phyloP scores from a whole-genome alignment of 441 rosid genomes.

The Dalechampia spathulata region DNA sequence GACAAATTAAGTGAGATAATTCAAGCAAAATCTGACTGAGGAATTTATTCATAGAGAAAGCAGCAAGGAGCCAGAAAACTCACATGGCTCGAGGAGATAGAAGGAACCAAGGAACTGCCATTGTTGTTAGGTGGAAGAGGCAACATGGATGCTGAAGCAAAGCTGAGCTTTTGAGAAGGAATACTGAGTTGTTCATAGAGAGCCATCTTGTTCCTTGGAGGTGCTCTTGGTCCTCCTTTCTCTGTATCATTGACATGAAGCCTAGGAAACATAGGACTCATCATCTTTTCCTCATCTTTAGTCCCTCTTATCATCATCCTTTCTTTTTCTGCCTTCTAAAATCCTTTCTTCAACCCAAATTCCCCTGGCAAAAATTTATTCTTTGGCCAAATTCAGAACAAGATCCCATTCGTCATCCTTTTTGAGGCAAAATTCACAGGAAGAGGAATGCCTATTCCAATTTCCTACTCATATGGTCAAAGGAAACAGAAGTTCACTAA shows the following conservation, averaged over 20 bases:
- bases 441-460: background rate
- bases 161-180: slow-evolving; percentile 62
- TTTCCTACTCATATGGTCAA: slow-evolving; percentile 8
- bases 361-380: slow-evolving; percentile 4
- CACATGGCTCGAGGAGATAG: slow-evolving; percentile 49
- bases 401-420: slow-evolving; percentile 17
- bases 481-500: slow-evolving; percentile 5
- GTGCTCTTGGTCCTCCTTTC: slow-evolving; percentile 88
- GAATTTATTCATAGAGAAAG: background rate
- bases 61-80: slow-evolving; percentile 9
- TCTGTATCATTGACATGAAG: slow-evolving; percentile 84
- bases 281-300: slow-evolving; percentile 52
- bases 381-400: slow-evolving; percentile 16
- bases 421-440: slow-evolving; percentile 2
- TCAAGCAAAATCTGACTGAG: background rate
- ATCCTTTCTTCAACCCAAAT: background rate
- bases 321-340: background rate
- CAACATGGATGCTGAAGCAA: slow-evolving; percentile 35
- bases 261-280: slow-evolving; percentile 80
- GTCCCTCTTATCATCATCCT: slow-evolving; percentile 42
- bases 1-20: background rate
- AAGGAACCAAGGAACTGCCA: slow-evolving; percentile 31
- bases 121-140: slow-evolving; percentile 33
- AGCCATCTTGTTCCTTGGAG: slow-evolving; percentile 98
- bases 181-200: slow-evolving; percentile 81